These are phyloP conservation scores for Cochlearia excelsa DNA, from an alignment of 345 rosid genomes.

Conservation along the genomic window DNA sequence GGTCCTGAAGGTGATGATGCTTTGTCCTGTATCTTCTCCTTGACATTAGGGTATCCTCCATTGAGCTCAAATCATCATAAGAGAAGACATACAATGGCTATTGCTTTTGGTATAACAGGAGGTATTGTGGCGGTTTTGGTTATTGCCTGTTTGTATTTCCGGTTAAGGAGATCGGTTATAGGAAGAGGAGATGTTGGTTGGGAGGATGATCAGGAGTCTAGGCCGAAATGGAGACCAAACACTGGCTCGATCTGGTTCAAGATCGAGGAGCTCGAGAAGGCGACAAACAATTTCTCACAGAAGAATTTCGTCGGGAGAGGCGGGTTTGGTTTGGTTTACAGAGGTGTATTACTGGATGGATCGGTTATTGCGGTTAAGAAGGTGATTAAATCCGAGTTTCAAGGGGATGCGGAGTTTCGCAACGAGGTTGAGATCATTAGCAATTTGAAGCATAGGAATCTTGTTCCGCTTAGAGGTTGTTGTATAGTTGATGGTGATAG, in stretches of 20 bases:
- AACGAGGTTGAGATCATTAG: slow-evolving; percentile 96
- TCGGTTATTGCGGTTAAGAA: slow-evolving; percentile 74
- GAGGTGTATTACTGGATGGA: slow-evolving; percentile 69
- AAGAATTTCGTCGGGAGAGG: slow-evolving; percentile 81
- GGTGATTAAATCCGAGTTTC: slow-evolving; percentile 74
- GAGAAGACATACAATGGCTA: slow-evolving; percentile 40
- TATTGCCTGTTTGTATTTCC: slow-evolving; percentile 48
- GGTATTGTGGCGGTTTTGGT: slow-evolving; percentile 44
- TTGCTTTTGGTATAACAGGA: slow-evolving; percentile 64
- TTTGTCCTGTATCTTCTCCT: slow-evolving; percentile 51
- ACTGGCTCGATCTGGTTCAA: slow-evolving; percentile 91
- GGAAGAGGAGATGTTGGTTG: slow-evolving; percentile 22
- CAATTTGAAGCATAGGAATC: slow-evolving; percentile 85
- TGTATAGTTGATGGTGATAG: slow-evolving; percentile 58
- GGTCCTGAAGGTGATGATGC: slow-evolving; percentile 77
- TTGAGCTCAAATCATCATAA: slow-evolving; percentile 23
- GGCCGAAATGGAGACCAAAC: slow-evolving; percentile 67
- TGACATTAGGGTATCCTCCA: slow-evolving; percentile 37
- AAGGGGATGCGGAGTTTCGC: slow-evolving; percentile 77
- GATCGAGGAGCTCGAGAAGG: slow-evolving; percentile 74
- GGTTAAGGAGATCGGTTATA: slow-evolving; percentile 45
- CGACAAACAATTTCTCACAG: slow-evolving; percentile 65
- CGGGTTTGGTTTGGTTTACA: slow-evolving; percentile 85
- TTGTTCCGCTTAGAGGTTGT: slow-evolving; percentile 84
- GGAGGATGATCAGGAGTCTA: slow-evolving; percentile 48